Evolutionary conservation across 2,329 filamentous ascomycete species (phyloP), one percentile per base, ranked within the genome.

Genomic region (Coniochaeta hoffmannii): DNA sequence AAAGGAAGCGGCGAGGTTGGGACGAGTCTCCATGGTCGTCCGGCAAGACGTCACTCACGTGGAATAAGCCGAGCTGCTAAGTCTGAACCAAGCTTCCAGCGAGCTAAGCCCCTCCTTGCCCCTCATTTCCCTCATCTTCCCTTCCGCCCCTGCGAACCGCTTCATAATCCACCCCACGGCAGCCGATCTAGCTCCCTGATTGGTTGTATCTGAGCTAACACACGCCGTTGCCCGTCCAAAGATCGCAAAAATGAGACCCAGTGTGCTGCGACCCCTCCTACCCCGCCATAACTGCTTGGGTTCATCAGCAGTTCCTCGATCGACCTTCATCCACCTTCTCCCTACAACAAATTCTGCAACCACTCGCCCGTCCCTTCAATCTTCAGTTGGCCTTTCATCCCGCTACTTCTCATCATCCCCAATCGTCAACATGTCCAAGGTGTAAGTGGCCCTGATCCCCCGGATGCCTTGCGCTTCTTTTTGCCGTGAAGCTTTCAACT

Each of bases 361-460:
- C 59, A 62, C 38, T 15, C n/a, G 55, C 60, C 73, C 67, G 67
- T 70, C 65, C 71, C 70, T 62, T 67, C 72, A 62, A 62, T 61
- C 60, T 53, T 64, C 58, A 62, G 61, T 57, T 62, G 66, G 66
- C 68, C 69, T 65, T 55, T 59, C 62, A 44, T 53, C 59, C 50
- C 65, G 68, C 57, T 70, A 71, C 50, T 69, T 70, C 59, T 67
- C 69, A 58, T 65, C 66, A 57, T 61, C 68, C 58, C 64, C 66
- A 24, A 59, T 61, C 63, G 76, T 81, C 79, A 86, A 80, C 73
- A 96, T 96, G 90, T 76, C 79, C 69, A 85, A 87, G 72, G 85
- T 85, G 77, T 90, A 79, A 77, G 85, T 81, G 57, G 58, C 68
- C 22, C 31, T 26, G 55, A 59, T 63, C 22, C 17, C 53, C 24